Conservation (phyloP, 768 basidiomycete genomes). For the Hebeloma cylindrosporum region DNA sequence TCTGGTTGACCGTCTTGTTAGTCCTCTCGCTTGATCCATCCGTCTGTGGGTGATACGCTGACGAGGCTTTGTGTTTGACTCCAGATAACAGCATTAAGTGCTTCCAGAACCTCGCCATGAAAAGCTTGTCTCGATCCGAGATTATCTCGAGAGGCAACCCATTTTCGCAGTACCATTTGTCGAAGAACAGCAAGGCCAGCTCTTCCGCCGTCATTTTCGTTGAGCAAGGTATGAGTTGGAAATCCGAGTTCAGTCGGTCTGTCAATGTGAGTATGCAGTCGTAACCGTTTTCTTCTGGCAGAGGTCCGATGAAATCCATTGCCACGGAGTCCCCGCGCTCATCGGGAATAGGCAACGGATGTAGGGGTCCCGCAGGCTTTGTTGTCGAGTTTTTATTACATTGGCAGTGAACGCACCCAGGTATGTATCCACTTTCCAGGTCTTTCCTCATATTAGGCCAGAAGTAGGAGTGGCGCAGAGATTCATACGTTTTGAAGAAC, state of each 20-base stretch:
- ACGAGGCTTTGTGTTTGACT: constrained; percentile 1
- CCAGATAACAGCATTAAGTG: background rate
- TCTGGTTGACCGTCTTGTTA: constrained; percentile 33
- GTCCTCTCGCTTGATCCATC: constrained; percentile 34
- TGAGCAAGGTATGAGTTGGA: constrained; percentile 4
- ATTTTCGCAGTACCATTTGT: constrained; percentile 31
- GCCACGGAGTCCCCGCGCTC: constrained; percentile 21
- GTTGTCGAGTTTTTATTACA: constrained; percentile 32
- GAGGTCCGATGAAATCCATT: constrained; percentile 37
- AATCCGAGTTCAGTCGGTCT: constrained; percentile 15
- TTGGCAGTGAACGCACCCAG: constrained; percentile 32
- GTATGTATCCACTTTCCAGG: constrained; percentile 33
- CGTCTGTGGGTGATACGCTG: constrained; percentile 36
- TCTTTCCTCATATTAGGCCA: constrained; percentile 35
- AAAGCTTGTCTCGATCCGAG: constrained; percentile 31
- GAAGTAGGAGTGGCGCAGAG: constrained; percentile 25
- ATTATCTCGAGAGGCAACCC: constrained; percentile 31
- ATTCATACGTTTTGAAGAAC: constrained; percentile 29
- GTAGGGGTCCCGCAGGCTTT: constrained; percentile 28
- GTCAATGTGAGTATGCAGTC: constrained; percentile 23
- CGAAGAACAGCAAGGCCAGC: constrained; percentile 26
- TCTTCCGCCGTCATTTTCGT: constrained; percentile 21
- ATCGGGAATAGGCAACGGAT: constrained; percentile 28
- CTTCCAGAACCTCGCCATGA: background rate
- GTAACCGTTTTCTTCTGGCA: constrained; percentile 31